Evolutionary conservation across 2,329 filamentous ascomycete genomes (phyloP).

Genomic region (Colletotrichum noveboracense): DNA sequence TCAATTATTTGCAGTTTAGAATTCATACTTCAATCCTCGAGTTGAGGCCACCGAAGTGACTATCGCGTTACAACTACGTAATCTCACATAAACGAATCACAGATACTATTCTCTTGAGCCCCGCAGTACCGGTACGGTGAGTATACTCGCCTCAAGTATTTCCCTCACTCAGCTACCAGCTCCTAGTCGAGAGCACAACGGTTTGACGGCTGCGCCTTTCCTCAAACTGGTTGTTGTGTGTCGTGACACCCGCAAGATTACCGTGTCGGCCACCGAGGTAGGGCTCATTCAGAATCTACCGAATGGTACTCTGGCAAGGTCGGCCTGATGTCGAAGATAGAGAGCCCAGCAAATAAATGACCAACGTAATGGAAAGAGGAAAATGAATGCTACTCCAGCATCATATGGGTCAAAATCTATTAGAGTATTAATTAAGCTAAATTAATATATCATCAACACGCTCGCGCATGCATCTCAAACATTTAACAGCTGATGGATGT

Average conservation of each 20-base stretch:
- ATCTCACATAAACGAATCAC: neutral
- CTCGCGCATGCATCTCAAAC: fast-evolving
- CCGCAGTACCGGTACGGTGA: neutral
- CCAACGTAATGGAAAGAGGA: neutral
- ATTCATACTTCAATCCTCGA: neutral
- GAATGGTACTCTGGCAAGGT: neutral
- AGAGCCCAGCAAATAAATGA: neutral
- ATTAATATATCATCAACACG: neutral
- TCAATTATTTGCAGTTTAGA: neutral
- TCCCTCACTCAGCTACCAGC: neutral
- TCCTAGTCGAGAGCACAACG: neutral
- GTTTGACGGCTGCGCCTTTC: neutral
- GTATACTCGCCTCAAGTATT: fast-evolving
- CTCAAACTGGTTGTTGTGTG: neutral
- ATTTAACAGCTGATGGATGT: fast-evolving
- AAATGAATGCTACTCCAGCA: neutral
- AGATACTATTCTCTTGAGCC: neutral
- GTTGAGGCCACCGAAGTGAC: neutral
- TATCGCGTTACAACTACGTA: neutral
- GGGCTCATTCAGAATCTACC: neutral
- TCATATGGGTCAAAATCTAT: neutral
- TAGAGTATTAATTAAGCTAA: neutral
- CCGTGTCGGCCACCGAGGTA: neutral
- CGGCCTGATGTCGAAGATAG: neutral
- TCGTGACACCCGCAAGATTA: neutral